phyloP scores from a whole-genome alignment of 805 yeast species.

The Danielia reshetovae region DNA sequence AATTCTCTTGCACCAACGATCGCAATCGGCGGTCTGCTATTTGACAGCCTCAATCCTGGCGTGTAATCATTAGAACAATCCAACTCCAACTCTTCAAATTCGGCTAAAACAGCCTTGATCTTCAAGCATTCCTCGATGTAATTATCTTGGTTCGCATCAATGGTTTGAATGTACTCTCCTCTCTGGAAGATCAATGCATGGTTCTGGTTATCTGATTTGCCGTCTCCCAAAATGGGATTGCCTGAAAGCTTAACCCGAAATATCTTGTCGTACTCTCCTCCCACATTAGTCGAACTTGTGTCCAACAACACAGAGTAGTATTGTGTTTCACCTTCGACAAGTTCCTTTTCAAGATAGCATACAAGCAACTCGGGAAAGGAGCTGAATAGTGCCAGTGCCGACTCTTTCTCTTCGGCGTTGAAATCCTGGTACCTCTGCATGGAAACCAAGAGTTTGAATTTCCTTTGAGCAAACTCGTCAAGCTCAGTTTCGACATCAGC shows the following conservation, averaged over 20 bases:
- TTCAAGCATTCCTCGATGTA: conserved; percentile 92
- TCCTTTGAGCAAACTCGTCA: conserved; percentile 57
- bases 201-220: conserved; percentile 94
- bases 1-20: conserved; percentile 94
- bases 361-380: conserved; percentile 67
- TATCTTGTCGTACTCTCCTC: conserved; percentile 39
- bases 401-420: conserved; percentile 58
- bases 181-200: conserved; percentile 81
- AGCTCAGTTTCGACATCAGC: conserved; percentile 20
- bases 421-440: conserved; percentile 82
- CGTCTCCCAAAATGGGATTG: conserved; percentile 93
- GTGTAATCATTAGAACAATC: conserved; percentile 51
- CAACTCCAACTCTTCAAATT: conserved; percentile 75
- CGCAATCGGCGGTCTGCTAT: conserved; percentile 61
- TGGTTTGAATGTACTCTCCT: conserved; percentile 91
- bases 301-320: conserved; percentile 61
- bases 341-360: conserved; percentile 51
- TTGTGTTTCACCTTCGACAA: conserved; percentile 37
- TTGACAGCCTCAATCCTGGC: conserved; percentile 50
- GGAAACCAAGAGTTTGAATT: conserved; percentile 76
- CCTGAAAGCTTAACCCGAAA: conserved; percentile 78
- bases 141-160: conserved; percentile 96
- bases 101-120: conserved; percentile 81
- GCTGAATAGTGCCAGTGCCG: conserved; percentile 61
- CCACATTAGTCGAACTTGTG: conserved; percentile 44